Evolutionary conservation across 1,284 basidiomycete species (phyloP).

Genomic region (Moesziomyces parantarcticus): DNA sequence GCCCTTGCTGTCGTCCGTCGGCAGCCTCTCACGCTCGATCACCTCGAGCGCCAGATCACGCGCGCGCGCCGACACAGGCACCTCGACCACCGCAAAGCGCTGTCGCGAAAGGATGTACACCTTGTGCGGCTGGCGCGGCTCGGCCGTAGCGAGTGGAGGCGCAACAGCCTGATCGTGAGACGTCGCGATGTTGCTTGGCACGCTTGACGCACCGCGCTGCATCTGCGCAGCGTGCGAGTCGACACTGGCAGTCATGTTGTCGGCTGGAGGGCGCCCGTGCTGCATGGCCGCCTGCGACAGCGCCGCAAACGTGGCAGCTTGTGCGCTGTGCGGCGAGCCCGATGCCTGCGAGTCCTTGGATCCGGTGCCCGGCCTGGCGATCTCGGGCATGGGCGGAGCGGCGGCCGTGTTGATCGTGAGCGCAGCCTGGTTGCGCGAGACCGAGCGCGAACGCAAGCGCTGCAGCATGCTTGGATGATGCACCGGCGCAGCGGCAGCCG

Average conservation of each 20-base stretch:
- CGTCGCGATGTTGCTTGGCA: slow-evolving; percentile 1
- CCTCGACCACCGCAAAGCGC: slow-evolving; percentile 47
- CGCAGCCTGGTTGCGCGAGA: slow-evolving; percentile 26
- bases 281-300: slow-evolving; percentile 24
- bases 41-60: slow-evolving; percentile 53
- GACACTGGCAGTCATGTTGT: slow-evolving; percentile 1
- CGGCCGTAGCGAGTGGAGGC: not conserved
- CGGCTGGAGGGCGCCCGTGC: slow-evolving; percentile 20
- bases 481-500: slow-evolving; percentile 10
- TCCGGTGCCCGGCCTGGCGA: slow-evolving; percentile 28
- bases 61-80: slow-evolving; percentile 50
- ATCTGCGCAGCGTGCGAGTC: slow-evolving; percentile 10
- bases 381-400: slow-evolving; percentile 35
- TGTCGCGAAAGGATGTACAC: slow-evolving; percentile 57
- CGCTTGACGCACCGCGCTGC: slow-evolving; percentile 12
- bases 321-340: slow-evolving; percentile 29
- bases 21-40: slow-evolving; percentile 49
- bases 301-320: slow-evolving; percentile 26
- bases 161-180: slow-evolving; percentile 10
- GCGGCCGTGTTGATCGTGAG: slow-evolving; percentile 38
- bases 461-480: slow-evolving; percentile 29
- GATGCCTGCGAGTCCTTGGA: slow-evolving; percentile 45
- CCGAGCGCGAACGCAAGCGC: slow-evolving; percentile 24
- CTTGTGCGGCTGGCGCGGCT: slow-evolving; percentile 38
- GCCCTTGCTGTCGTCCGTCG: slow-evolving; percentile 49